Conservation (phyloP, 192 early-diverging fungal genomes). For the Blastocladiella britannica region DNA sequence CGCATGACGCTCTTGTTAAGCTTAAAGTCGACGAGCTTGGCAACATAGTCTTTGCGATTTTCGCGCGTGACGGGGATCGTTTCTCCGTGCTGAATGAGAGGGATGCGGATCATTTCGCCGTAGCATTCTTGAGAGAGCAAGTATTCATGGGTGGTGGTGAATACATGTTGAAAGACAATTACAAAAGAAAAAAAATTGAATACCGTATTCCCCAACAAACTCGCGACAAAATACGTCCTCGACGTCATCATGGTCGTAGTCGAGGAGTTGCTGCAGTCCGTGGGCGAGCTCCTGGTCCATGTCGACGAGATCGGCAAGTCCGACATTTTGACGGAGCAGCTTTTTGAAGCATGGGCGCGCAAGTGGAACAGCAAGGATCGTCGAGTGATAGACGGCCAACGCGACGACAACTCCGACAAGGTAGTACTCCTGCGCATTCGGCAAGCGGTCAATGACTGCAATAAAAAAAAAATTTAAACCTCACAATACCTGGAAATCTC, state of each 20-base stretch:
- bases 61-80: conserved; percentile 35
- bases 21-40: conserved; percentile 55
- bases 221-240: conserved; percentile 52
- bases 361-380: conserved; percentile 70
- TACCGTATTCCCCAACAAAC: conserved; percentile 61
- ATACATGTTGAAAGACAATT: too few species aligned
- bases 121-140: conserved; percentile 39
- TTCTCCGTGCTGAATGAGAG: conserved; percentile 40
- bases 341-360: conserved; percentile 65
- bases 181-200: too few species aligned
- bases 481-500: conserved; percentile 31
- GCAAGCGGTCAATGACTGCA: conserved; percentile 13
- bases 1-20: conserved; percentile 44
- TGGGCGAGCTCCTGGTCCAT: conserved; percentile 56
- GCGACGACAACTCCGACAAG: conserved; percentile 74
- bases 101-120: conserved; percentile 35
- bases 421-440: conserved; percentile 49
- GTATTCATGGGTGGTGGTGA: conserved; percentile 37
- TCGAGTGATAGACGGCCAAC: conserved; percentile 77
- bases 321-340: conserved; percentile 41
- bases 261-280: conserved; percentile 51
- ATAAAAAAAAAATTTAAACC: conserved; percentile 21
- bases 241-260: conserved; percentile 50
- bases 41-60: conserved; percentile 57
- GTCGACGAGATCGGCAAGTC: conserved; percentile 49